A percentile compares a stretch with the other conserved stretches of the same genome.
phyloP scores from a whole-genome alignment of 2,329 filamentous ascomycete species.

The Verticillium nubilum region DNA sequence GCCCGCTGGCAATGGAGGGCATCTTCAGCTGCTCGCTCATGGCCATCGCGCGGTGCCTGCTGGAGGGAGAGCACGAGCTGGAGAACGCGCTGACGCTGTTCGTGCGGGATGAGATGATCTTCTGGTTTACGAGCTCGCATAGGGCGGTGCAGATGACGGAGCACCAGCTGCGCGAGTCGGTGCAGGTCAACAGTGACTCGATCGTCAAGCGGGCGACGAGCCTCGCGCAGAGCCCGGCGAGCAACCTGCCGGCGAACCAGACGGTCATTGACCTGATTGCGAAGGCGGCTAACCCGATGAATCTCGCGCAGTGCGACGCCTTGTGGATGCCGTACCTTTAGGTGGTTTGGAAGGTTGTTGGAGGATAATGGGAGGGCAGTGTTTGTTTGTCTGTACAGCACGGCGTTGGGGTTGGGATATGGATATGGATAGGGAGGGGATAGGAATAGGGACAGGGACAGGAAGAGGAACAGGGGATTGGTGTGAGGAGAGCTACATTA shows the following conservation, averaged over 20 bases:
- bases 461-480: not conserved
- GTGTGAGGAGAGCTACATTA: not conserved
- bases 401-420: not conserved
- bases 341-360: slow-evolving; percentile 8
- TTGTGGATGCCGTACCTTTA: slow-evolving; percentile 97
- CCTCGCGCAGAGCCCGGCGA: slow-evolving; percentile 70
- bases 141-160: slow-evolving; percentile 51
- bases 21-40: slow-evolving; percentile 95
- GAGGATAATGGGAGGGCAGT: not conserved
- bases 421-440: not conserved
- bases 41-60: slow-evolving; percentile 91
- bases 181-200: slow-evolving; percentile 80
- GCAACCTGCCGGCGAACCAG: slow-evolving; percentile 89
- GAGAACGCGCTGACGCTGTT: slow-evolving; percentile 93
- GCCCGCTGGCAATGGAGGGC: slow-evolving; percentile 89
- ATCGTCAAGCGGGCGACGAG: slow-evolving; percentile 88
- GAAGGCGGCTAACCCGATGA: slow-evolving; percentile 88
- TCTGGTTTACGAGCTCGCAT: slow-evolving; percentile 84
- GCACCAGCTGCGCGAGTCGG: slow-evolving; percentile 68
- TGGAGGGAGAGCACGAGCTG: slow-evolving; percentile 83
- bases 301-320: slow-evolving; percentile 81
- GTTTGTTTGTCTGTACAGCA: not conserved
- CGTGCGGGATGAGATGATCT: slow-evolving; percentile 95
- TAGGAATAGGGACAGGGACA: not conserved
- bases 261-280: slow-evolving; percentile 92